phyloP scores from a whole-genome alignment of 352 stramenopile species.

The Phytophthora meadii region DNA sequence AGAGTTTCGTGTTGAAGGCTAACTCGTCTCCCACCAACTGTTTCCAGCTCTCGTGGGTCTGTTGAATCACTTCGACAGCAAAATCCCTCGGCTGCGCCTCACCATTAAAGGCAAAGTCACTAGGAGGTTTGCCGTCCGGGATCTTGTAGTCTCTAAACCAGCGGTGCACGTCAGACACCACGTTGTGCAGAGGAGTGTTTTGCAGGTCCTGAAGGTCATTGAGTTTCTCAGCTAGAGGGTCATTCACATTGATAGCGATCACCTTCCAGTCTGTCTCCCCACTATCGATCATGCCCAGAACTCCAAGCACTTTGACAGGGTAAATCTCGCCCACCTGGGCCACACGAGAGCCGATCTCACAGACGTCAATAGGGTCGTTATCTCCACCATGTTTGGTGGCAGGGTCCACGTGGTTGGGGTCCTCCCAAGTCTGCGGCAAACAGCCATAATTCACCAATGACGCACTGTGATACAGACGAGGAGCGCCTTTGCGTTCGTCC shows the following conservation, averaged over 20 bases:
- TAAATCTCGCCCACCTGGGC: constrained; percentile 94
- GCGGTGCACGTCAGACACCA: constrained; percentile 79
- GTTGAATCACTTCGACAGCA: constrained; percentile 91
- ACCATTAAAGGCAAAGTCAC: constrained; percentile 98
- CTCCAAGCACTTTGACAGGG: constrained; percentile 97
- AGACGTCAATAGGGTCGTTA: constrained; percentile 99
- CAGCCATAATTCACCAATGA: constrained; percentile 98
- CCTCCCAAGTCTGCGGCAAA: constrained; percentile 99
- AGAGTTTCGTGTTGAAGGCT: constrained; percentile 61
- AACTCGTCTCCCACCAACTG: constrained; percentile 71
- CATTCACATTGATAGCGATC: constrained; percentile 95
- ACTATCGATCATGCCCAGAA: constrained; percentile 99
- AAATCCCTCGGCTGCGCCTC: constrained; percentile 88
- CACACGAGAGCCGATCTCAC: constrained; percentile 95
- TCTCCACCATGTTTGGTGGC: constrained; percentile 93
- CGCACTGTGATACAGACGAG: constrained; percentile 90
- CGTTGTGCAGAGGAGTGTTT: constrained; percentile 76
- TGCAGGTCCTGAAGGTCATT: constrained; percentile 93
- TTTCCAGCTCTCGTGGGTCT: constrained; percentile 91
- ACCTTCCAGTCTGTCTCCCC: constrained; percentile 99
- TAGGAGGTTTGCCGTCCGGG: constrained; percentile 98
- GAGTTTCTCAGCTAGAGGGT: constrained; percentile 95
- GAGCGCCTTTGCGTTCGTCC: constrained; percentile 98
- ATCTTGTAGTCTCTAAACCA: constrained; percentile 99
- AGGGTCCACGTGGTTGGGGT: constrained; percentile 95